Conservation (phyloP, 192 early-diverging fungal species). For the Coemansia sp. region DNA sequence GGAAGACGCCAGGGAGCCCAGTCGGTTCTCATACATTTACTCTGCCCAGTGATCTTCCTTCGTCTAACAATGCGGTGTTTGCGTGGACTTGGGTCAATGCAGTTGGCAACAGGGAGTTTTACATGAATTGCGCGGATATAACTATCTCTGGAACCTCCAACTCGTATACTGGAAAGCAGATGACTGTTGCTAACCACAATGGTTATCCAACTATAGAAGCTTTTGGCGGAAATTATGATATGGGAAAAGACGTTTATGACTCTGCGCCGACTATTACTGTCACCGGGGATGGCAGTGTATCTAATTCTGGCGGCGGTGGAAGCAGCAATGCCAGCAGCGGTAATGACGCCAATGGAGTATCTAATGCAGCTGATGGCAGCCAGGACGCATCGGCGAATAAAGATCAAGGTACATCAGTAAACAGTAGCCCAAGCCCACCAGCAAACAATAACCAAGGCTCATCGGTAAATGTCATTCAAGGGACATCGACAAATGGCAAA, state of each 20-base stretch:
- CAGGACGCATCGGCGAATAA: background rate
- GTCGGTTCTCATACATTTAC: conserved; percentile 37
- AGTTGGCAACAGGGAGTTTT: conserved; percentile 58
- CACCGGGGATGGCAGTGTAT: conserved; percentile 3
- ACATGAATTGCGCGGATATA: conserved; percentile 60
- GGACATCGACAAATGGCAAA: too few relatives aligned
- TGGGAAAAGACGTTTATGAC: conserved; percentile 7
- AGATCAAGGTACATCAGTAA: too few relatives aligned
- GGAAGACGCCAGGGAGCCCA: conserved; percentile 2
- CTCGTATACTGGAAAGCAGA: conserved; percentile 32
- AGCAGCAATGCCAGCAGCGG: background rate
- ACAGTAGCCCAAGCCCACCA: too few relatives aligned
- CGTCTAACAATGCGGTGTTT: conserved; percentile 52
- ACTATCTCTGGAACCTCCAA: conserved; percentile 35
- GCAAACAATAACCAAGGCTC: too few relatives aligned
- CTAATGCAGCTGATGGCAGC: background rate
- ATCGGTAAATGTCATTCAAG: too few relatives aligned
- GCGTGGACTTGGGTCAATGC: conserved; percentile 66
- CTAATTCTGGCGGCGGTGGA: background rate
- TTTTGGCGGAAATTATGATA: conserved; percentile 19
- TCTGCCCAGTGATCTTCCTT: conserved; percentile 56
- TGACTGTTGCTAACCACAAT: conserved; percentile 38
- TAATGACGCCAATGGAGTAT: background rate
- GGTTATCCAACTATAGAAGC: conserved; percentile 22
- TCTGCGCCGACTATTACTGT: conserved; percentile 13